Percentiles rank a stretch among this genome's conserved stretches.
phyloP scores from a whole-genome alignment of 164 flowering plant genomes.

The Echeveria elegans region DNA sequence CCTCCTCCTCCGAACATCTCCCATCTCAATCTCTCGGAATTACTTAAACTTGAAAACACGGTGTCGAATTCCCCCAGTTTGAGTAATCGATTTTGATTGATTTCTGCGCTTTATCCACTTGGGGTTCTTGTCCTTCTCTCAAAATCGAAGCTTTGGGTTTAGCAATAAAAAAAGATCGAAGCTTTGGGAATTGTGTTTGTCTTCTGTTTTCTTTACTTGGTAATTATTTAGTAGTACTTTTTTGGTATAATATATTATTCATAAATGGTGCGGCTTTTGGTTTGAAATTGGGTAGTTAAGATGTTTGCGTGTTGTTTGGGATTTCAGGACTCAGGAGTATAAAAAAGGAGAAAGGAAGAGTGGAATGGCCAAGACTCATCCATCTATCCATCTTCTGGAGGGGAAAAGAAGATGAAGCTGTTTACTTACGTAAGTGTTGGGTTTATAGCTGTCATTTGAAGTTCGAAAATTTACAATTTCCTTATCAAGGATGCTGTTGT shows the following conservation, averaged over 20 bases:
- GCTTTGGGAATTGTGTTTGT: neutral
- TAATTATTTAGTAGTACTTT: too few relatives aligned
- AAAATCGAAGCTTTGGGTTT: neutral
- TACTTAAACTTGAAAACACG: too few relatives aligned
- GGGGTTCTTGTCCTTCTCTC: neutral
- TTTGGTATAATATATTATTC: too few relatives aligned
- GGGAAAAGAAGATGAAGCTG: neutral
- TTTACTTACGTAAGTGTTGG: neutral
- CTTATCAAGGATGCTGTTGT: neutral
- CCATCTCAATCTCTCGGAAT: too few relatives aligned
- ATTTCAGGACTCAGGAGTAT: neutral
- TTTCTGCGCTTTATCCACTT: neutral
- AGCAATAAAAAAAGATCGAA: too few relatives aligned
- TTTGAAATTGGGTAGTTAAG: conserved; percentile 1
- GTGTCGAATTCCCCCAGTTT: neutral
- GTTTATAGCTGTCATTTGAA: neutral
- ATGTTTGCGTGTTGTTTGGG: conserved; percentile 3
- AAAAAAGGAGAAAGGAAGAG: neutral
- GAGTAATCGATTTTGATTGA: neutral
- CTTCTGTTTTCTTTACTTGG: neutral
- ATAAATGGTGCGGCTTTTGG: neutral
- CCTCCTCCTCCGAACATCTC: too few relatives aligned
- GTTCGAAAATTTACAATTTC: too few relatives aligned
- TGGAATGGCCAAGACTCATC: neutral
- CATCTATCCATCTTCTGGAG: neutral